Percentiles rank a stretch among this genome's conserved stretches.
Evolutionary conservation across 177 flowering plant species (phyloP).

Genomic region (Vitis hybrid): DNA sequence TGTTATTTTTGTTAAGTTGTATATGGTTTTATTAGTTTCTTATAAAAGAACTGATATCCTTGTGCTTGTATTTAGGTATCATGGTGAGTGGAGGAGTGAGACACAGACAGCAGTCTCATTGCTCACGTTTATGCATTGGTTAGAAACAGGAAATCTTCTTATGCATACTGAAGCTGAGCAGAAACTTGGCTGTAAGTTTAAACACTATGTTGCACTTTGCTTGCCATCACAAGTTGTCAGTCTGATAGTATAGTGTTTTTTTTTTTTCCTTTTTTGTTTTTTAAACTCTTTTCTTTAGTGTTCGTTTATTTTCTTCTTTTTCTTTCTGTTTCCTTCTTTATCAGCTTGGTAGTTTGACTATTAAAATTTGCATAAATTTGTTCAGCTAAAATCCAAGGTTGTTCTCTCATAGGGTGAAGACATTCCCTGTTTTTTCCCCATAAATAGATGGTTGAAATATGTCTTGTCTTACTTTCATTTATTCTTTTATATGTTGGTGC

Average conservation of each 20-base stretch:
- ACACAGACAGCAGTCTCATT: slow-evolving; percentile 79
- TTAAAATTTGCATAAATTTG: not conserved
- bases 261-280: not conserved
- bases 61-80: slow-evolving; percentile 53
- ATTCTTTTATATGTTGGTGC: not conserved
- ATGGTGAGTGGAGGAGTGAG: slow-evolving; percentile 95
- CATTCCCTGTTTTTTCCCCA: not conserved
- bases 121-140: slow-evolving; percentile 89
- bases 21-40: no score
- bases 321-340: not conserved
- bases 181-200: slow-evolving; percentile 75
- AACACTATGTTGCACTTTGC: not conserved
- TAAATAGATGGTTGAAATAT: not conserved
- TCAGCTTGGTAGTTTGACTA: not conserved
- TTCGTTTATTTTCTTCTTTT: not conserved
- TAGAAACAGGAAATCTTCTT: slow-evolving; percentile 81
- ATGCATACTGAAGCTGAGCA: slow-evolving; percentile 80
- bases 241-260: not conserved
- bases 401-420: not conserved
- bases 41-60: not conserved
- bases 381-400: not conserved
- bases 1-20: not conserved
- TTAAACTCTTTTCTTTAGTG: not conserved
- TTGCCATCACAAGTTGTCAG: not conserved
- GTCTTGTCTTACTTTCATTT: not conserved